These are phyloP conservation scores for Quaeritorhiza haematococci DNA, from an alignment of 371 early-diverging fungal genomes.

Conservation along the genomic window DNA sequence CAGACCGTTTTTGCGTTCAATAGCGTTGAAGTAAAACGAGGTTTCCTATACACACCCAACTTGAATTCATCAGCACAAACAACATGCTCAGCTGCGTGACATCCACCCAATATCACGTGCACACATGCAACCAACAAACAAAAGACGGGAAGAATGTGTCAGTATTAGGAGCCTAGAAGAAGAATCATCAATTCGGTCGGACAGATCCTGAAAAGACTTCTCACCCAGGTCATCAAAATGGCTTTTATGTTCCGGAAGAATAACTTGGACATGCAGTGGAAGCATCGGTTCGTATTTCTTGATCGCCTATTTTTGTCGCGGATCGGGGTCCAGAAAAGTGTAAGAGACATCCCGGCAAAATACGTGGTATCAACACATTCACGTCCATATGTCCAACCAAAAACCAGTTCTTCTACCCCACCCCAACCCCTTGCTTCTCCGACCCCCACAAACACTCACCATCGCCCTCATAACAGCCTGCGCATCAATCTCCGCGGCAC, in stretches of 20 bases:
- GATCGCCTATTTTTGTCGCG: slow-evolving; percentile 51
- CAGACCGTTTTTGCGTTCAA: too few species aligned
- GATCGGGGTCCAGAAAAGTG: too few species aligned
- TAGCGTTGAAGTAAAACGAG: background rate
- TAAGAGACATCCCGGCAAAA: too few species aligned
- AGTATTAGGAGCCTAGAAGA: background rate
- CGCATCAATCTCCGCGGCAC: slow-evolving; percentile 51
- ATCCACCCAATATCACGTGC: too few species aligned
- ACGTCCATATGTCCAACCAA: background rate
- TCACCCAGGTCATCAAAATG: slow-evolving; percentile 56
- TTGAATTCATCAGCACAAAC: slow-evolving; percentile 69
- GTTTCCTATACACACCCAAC: slow-evolving; percentile 35
- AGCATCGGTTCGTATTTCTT: slow-evolving; percentile 51
- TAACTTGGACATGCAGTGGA: slow-evolving; percentile 55
- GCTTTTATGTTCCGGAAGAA: slow-evolving; percentile 58
- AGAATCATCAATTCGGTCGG: background rate
- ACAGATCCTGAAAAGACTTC: background rate
- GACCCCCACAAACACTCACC: slow-evolving; percentile 11
- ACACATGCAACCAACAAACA: too few species aligned
- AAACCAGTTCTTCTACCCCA: background rate
- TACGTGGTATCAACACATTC: background rate
- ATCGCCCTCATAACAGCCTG: slow-evolving; percentile 61
- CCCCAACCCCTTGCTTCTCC: background rate
- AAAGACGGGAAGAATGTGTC: background rate
- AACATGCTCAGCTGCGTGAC: slow-evolving; percentile 54